phyloP scores from a whole-genome alignment of 345 rosid species.

The Camelina laxa region DNA sequence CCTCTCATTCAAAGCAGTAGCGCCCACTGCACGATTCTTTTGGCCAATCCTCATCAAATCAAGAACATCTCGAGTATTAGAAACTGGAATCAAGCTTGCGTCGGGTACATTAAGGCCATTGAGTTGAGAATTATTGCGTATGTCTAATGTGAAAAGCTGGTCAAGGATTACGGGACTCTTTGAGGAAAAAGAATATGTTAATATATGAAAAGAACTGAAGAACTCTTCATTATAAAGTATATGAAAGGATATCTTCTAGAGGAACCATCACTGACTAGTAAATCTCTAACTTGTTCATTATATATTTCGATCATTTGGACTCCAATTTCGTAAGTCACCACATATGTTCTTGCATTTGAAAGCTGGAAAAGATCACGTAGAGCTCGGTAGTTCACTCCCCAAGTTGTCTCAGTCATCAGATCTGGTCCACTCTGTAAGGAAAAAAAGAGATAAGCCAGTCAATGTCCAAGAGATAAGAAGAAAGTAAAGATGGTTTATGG shows the following conservation, averaged over 20 bases:
- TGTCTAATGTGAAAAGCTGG: slow-evolving; percentile 70
- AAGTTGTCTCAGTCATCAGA: slow-evolving; percentile 67
- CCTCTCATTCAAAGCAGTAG: slow-evolving; percentile 93
- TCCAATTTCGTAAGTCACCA: slow-evolving; percentile 78
- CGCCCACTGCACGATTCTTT: slow-evolving; percentile 92
- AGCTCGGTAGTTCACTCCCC: slow-evolving; percentile 99
- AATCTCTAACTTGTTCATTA: slow-evolving; percentile 96
- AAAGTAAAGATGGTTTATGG: background rate
- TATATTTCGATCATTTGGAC: slow-evolving; percentile 99
- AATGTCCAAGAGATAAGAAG: background rate
- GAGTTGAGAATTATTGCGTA: slow-evolving; percentile 86
- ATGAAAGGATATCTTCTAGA: slow-evolving; percentile 86
- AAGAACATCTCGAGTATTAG: slow-evolving; percentile 85
- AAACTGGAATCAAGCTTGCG: slow-evolving; percentile 88
- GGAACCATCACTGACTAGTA: slow-evolving; percentile 87
- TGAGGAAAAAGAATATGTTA: background rate
- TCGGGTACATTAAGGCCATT: slow-evolving; percentile 98
- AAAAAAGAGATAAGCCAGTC: background rate
- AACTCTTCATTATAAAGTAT: background rate
- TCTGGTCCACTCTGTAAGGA: slow-evolving; percentile 91
- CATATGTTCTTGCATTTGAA: slow-evolving; percentile 70
- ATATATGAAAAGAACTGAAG: slow-evolving; percentile 2
- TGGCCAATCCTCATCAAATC: slow-evolving; percentile 92
- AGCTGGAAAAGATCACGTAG: slow-evolving; percentile 80
- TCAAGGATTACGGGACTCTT: slow-evolving; percentile 51